phyloP scores from a whole-genome alignment of 2,329 filamentous ascomycete genomes.

The Talaromyces verruculosus region DNA sequence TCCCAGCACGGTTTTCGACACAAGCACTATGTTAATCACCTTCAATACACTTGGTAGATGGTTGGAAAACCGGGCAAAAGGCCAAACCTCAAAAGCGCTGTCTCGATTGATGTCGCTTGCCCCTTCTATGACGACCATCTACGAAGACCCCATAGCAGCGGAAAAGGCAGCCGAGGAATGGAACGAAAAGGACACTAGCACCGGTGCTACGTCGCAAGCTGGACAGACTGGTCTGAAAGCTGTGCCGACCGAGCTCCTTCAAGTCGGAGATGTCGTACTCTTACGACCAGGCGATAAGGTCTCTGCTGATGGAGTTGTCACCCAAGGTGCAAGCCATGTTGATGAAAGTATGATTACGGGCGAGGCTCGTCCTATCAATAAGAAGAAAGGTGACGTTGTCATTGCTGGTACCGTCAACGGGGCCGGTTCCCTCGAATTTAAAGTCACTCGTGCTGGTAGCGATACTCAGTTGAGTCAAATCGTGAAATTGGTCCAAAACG shows the following conservation, averaged over 20 bases:
- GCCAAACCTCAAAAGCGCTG: conserved; percentile 90
- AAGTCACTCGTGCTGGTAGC: conserved; percentile 85
- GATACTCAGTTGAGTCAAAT: conserved; percentile 98
- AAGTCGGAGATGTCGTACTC: conserved; percentile 90
- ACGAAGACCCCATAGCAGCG: conserved; percentile 87
- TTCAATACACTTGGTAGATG: conserved; percentile 91
- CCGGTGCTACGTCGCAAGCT: conserved; percentile 22
- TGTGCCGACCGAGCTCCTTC: conserved; percentile 92
- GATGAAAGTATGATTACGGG: conserved; percentile 99
- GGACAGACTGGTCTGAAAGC: conserved; percentile 69
- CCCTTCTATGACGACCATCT: conserved; percentile 96
- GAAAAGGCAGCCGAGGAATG: conserved; percentile 85
- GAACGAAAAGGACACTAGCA: conserved; percentile 38
- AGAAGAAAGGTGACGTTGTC: conserved; percentile 73
- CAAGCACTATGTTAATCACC: conserved; percentile 96
- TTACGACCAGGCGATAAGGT: conserved; percentile 95
- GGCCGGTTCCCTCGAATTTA: conserved; percentile 85
- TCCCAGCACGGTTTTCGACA: conserved; percentile 91
- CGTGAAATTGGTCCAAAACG: conserved; percentile 95
- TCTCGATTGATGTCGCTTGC: conserved; percentile 93
- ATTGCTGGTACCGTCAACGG: conserved; percentile 97
- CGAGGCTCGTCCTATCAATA: conserved; percentile 92
- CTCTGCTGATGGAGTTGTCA: conserved; percentile 84
- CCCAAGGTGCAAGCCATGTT: conserved; percentile 86
- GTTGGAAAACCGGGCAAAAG: conserved; percentile 91